A percentile compares a stretch with the other conserved stretches of the same genome.
Conservation (phyloP, 2,329 filamentous ascomycete species). For the Parafenestella ontariensis region DNA sequence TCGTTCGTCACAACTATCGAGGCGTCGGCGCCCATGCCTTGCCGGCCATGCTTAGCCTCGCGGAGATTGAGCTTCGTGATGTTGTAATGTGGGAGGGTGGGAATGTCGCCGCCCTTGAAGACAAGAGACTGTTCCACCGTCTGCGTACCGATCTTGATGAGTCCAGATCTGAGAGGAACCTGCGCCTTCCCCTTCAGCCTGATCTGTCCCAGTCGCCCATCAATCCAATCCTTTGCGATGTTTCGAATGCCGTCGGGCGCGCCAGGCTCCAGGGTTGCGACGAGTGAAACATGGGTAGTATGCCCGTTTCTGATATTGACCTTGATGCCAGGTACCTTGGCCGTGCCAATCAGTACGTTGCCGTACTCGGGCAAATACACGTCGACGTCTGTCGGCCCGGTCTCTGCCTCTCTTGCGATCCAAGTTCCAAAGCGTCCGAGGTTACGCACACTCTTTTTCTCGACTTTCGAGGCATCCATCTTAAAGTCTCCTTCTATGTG, state of each 20-base stretch:
- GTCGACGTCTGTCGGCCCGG: conserved; percentile 72
- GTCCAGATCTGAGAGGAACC: conserved; percentile 77
- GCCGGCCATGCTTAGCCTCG: conserved; percentile 66
- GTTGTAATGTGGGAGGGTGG: conserved; percentile 79
- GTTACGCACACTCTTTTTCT: conserved; percentile 72
- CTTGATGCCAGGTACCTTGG: conserved; percentile 75
- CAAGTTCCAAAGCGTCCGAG: conserved; percentile 81
- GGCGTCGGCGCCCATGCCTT: conserved; percentile 81
- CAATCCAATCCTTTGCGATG: conserved; percentile 87
- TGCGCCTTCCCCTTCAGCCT: conserved; percentile 76
- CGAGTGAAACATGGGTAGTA: conserved; percentile 77
- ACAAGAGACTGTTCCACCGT: conserved; percentile 74
- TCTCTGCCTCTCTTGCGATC: conserved; percentile 79
- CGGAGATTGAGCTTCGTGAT: conserved; percentile 81
- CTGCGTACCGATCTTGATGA: conserved; percentile 81
- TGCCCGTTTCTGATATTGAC: conserved; percentile 80
- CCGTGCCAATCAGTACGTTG: conserved; percentile 78
- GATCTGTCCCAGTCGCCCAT: conserved; percentile 75
- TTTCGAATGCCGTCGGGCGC: conserved; percentile 77
- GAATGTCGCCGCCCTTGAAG: conserved; percentile 78
- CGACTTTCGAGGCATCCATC: conserved; percentile 79
- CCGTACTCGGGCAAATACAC: conserved; percentile 86
- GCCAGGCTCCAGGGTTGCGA: conserved; percentile 78
- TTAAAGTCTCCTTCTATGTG: conserved; percentile 82
- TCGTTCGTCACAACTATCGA: conserved; percentile 75